phyloP scores from a whole-genome alignment of 192 early-diverging fungal genomes.

The Coemansia brasiliensis region DNA sequence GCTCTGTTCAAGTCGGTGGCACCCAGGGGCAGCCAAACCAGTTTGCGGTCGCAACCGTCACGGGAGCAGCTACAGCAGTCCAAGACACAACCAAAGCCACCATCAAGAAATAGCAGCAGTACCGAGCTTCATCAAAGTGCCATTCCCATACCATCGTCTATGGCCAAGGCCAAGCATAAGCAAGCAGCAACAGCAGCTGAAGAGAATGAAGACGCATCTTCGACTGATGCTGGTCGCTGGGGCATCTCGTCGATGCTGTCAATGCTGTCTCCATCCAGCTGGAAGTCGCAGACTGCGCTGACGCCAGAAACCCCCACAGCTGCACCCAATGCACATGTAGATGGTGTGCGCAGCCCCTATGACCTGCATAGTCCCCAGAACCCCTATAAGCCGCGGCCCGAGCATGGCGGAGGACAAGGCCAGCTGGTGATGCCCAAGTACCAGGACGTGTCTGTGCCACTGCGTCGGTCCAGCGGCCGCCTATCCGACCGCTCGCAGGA shows the following conservation, averaged over 20 bases:
- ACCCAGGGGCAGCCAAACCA: constrained; percentile 10
- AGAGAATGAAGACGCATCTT: neutral
- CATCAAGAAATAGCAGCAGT: neutral
- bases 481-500: constrained; percentile 3
- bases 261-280: constrained; percentile 50
- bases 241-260: constrained; percentile 41
- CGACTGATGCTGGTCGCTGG: constrained; percentile 31
- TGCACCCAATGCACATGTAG: neutral
- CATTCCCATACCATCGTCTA: constrained; percentile 17
- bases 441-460: constrained; percentile 41
- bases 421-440: constrained; percentile 48
- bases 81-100: neutral
- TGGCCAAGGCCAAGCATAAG: neutral
- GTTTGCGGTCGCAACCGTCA: constrained; percentile 16
- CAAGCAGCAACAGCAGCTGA: neutral
- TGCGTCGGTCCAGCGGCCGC: constrained; percentile 33
- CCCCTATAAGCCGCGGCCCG: constrained; percentile 50
- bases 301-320: constrained; percentile 22
- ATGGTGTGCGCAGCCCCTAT: constrained; percentile 29
- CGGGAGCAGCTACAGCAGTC: constrained; percentile 9
- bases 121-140: neutral
- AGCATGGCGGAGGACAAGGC: constrained; percentile 26
- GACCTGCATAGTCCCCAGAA: constrained; percentile 43
- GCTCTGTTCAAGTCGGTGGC: constrained; percentile 33
- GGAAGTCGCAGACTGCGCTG: constrained; percentile 29